Base-by-base conservation (phyloP, 768 basidiomycete species). In the Steccherinum ochraceum region DNA sequence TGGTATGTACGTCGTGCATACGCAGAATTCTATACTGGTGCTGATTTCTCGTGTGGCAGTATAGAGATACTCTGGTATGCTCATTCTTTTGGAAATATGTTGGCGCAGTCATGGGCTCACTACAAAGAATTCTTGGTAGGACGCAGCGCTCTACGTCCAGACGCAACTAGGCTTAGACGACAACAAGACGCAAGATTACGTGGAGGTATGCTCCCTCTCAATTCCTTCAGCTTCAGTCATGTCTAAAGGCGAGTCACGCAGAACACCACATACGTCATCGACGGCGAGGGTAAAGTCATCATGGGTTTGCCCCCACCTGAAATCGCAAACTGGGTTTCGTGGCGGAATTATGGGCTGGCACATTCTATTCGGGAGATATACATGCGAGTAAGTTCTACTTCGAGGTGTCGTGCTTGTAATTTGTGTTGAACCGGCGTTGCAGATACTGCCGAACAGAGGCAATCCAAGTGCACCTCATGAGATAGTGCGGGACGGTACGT, bases 391-490 rank as follows among this genome's bases (percentile, higher is more conserved):
- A 46, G 61, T 40, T 19, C 16, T 19, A 30, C 23, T 2, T 2
- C 51, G 3, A 12, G 30, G 24, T 13, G 20, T 5, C n/a, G n/a
- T n/a, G n/a, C n/a, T n/a, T n/a, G n/a, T n/a, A n/a, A n/a, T n/a
- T n/a, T n/a, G n/a, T n/a, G 27, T 24, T 24, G 45, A 16, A 26
- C 16, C 24, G 21, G 43, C 24, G 23, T 18, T 13, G 19, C 26
- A 77, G 76, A 70, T 76, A 64, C 58, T 77, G 27, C 75, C 76
- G 1, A 74, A 72, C 46, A 50, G 59, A 39, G 72, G 73, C 1
- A n/a, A n/a, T n/a, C n/a, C n/a, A n/a, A n/a, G n/a, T n/a, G n/a
- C n/a, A n/a, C n/a, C n/a, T n/a, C n/a, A n/a, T n/a, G n/a, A n/a
- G n/a, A n/a, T n/a, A n/a, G n/a, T n/a, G n/a, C n/a, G n/a, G n/a